Base-by-base conservation (phyloP, 345 rosid genomes). In the Gossypium australe region DNA sequence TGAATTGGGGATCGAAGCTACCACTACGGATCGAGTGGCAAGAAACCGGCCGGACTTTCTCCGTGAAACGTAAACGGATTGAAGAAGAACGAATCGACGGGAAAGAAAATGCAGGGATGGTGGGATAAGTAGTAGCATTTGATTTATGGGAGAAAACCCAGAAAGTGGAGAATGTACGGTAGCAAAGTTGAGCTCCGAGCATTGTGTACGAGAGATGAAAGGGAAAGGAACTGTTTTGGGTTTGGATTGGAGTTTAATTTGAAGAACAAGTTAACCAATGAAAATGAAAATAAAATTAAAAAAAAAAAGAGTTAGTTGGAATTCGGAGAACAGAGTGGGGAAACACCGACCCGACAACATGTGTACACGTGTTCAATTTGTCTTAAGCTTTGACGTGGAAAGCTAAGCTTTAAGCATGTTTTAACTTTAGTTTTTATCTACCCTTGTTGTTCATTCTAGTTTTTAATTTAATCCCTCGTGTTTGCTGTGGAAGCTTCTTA, bases 1-100 rank as follows among this genome's bases (percentile, higher is more conserved):
- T 78, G 76, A 87, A 86, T 80, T 87, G 82, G 70, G 83, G 79
- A 38, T 76, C 81, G 71, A 80, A 84, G 82, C 84, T 82, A 65
- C 92, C 87, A 34, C 41, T 34, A 34, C 70, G 67, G 11, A 81
- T 68, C 9, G 86, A 85, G 67, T 74, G 83, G 77, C 91, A 85
- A 48, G 88, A 86, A 29, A 89, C 25, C 52, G 75, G 86, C 69
- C 70, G 73, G 13, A 82, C 78, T 44, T 74, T 60, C 10, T 71
- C 29, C 49, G 61, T 29, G 53, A 75, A 74, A 75, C 74, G 70
- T 24, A 86, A 77, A 18, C 80, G 86, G 74, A 80, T 47, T n/a
- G 84, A 75, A 5, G 62, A 78, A 0, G 76, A 65, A 55, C 61
- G 55, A 9, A 75, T 25, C 0, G 29, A 43, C 11, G 25, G 20